Conservation (phyloP, 352 stramenopile genomes). For the Phytophthora sojae region DNA sequence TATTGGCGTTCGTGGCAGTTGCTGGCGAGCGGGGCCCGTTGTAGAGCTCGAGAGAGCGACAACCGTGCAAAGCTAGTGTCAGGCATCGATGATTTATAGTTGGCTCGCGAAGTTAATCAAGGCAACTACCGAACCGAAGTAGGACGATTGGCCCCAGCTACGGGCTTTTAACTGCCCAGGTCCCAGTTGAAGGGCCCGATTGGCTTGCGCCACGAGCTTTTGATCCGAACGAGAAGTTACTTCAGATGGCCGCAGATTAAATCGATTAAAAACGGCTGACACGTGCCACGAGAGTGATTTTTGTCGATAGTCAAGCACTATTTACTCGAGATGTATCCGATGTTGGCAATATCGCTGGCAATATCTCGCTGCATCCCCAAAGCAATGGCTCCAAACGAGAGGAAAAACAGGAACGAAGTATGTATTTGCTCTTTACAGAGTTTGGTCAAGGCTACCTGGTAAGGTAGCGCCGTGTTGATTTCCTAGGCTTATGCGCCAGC, state of each 20-base stretch:
- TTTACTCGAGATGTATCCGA: neutral
- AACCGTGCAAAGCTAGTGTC: neutral
- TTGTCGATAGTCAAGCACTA: neutral
- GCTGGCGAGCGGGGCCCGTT: neutral
- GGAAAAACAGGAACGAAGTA: neutral
- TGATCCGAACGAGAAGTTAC: too few species aligned
- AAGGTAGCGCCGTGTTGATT: neutral
- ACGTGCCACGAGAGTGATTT: neutral
- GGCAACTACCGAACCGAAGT: constrained; percentile 1
- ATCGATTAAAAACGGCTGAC: neutral
- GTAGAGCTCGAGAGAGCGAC: too few species aligned
- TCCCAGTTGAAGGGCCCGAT: too few species aligned
- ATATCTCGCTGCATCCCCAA: neutral
- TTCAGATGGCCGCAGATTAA: neutral
- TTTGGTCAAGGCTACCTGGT: neutral
- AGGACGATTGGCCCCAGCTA: constrained; percentile 16
- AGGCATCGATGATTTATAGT: constrained; percentile 11
- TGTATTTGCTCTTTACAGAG: neutral
- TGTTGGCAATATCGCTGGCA: neutral
- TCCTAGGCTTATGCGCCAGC: constrained; percentile 42
- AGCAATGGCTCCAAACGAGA: neutral
- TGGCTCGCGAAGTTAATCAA: constrained; percentile 3
- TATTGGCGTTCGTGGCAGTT: constrained; percentile 14
- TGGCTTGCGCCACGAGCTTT: too few species aligned
- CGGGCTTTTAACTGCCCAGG: neutral